These are phyloP conservation scores for Aureobasidium pullulans DNA, from an alignment of 2,329 filamentous ascomycete species.

Conservation along the genomic window DNA sequence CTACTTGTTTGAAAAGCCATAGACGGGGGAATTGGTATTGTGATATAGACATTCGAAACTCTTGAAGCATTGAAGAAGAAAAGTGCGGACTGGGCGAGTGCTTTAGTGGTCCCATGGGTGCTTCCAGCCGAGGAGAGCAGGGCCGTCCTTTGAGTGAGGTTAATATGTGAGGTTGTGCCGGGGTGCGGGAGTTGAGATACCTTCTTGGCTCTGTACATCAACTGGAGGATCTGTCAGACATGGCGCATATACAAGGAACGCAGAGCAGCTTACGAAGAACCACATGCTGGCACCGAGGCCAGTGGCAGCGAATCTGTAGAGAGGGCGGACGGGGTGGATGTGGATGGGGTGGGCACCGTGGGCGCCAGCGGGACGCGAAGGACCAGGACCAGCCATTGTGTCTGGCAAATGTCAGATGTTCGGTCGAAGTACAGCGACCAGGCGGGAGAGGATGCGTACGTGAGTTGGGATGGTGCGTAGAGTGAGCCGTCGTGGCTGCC, in stretches of 20 bases:
- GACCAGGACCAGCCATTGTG: constrained; percentile 13
- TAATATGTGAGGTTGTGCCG: background rate
- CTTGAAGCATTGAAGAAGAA: background rate
- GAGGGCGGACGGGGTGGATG: constrained; percentile 54
- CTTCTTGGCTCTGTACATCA: constrained; percentile 74
- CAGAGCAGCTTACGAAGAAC: constrained; percentile 75
- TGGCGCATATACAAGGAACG: background rate
- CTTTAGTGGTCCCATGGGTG: constrained; percentile 91
- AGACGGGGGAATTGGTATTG: constrained; percentile 13
- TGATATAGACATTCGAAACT: constrained; percentile 1
- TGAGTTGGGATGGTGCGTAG: background rate
- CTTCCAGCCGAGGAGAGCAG: constrained; percentile 83
- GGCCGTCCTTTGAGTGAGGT: constrained; percentile 72
- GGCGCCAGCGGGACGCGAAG: constrained; percentile 24
- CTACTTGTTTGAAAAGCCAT: constrained; percentile 56
- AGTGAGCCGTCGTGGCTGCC: background rate
- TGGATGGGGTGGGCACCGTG: constrained; percentile 46
- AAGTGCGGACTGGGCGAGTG: background rate
- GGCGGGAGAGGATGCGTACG: background rate
- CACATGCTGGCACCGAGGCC: constrained; percentile 94
- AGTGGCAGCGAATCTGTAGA: constrained; percentile 82
- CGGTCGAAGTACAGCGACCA: background rate
- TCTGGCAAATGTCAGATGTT: background rate
- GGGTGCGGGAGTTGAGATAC: background rate
- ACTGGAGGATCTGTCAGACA: constrained; percentile 41